Evolutionary conservation across 352 stramenopile species (phyloP).

Genomic region (Pilasporangium apinafurcum): DNA sequence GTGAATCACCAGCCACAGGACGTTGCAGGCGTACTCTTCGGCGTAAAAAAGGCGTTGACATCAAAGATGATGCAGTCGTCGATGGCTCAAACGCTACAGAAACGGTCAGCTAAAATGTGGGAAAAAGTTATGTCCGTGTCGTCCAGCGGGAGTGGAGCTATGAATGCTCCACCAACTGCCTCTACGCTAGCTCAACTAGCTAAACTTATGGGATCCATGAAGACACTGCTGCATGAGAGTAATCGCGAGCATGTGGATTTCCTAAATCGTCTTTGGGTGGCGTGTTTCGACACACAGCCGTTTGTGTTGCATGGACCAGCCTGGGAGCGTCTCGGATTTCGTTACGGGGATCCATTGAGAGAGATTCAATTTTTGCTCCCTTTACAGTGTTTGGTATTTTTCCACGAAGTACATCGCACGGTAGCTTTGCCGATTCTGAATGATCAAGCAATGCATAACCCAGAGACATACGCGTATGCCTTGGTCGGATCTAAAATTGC

Average conservation of each 20-base stretch:
- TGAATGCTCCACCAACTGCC: slow-evolving; percentile 47
- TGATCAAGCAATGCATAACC: slow-evolving; percentile 30
- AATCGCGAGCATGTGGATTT: slow-evolving; percentile 71
- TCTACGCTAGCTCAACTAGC: slow-evolving; percentile 55
- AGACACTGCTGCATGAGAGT: slow-evolving; percentile 39
- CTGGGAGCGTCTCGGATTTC: slow-evolving; percentile 66
- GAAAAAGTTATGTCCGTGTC: slow-evolving; percentile 51
- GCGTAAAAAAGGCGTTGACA: slow-evolving; percentile 72
- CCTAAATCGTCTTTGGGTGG: slow-evolving; percentile 57
- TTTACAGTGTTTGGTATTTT: slow-evolving; percentile 79
- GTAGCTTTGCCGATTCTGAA: slow-evolving; percentile 62
- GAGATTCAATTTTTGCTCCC: slow-evolving; percentile 69
- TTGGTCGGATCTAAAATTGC: slow-evolving; percentile 42
- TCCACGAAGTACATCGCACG: slow-evolving; percentile 65
- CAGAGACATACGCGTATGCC: slow-evolving; percentile 60
- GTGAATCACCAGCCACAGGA: slow-evolving; percentile 23
- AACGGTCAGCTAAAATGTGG: slow-evolving; percentile 66
- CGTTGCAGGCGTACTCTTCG: slow-evolving; percentile 53
- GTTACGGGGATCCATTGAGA: slow-evolving; percentile 51
- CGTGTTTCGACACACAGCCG: slow-evolving; percentile 62
- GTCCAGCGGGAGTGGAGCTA: slow-evolving; percentile 9
- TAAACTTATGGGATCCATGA: slow-evolving; percentile 59
- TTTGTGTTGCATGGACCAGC: slow-evolving; percentile 31
- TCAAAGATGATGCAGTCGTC: slow-evolving; percentile 77
- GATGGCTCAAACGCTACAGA: slow-evolving; percentile 65